Evolutionary conservation across 306 rosid species (phyloP).

Genomic region (Malus sieversii): DNA sequence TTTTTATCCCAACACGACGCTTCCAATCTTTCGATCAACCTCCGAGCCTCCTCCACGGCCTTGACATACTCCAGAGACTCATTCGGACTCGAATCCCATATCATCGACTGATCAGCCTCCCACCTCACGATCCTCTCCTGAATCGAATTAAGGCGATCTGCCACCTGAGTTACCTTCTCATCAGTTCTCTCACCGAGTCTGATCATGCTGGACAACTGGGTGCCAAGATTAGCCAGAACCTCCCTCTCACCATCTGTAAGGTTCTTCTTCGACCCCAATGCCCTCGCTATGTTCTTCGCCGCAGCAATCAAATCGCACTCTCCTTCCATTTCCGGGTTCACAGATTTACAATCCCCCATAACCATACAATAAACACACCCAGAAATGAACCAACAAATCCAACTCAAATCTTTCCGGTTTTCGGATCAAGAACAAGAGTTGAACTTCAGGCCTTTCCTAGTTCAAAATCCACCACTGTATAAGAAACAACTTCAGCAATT

Average conservation of each 20-base stretch:
- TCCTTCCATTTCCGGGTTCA: conserved; percentile 48
- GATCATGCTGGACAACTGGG: conserved; percentile 46
- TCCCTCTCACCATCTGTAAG: conserved; percentile 57
- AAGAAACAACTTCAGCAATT: background rate
- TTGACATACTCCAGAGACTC: conserved; percentile 59
- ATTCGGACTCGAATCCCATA: conserved; percentile 62
- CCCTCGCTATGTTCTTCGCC: conserved; percentile 55
- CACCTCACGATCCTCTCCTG: conserved; percentile 58
- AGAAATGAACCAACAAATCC: conserved; percentile 2
- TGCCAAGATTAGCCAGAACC: conserved; percentile 65
- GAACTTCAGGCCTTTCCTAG: background rate
- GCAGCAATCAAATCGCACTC: conserved; percentile 71
- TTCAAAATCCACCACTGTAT: background rate
- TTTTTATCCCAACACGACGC: conserved; percentile 40
- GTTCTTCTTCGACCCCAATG: conserved; percentile 55
- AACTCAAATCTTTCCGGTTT: conserved; percentile 3
- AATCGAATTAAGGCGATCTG: conserved; percentile 34
- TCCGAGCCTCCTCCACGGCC: conserved; percentile 51
- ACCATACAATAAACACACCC: conserved; percentile 30
- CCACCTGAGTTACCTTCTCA: conserved; percentile 29
- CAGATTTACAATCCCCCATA: conserved; percentile 44
- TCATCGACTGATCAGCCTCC: conserved; percentile 72
- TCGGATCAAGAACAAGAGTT: conserved; percentile 12
- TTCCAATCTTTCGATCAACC: conserved; percentile 50
- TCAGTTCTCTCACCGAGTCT: conserved; percentile 24